These are phyloP conservation scores for Brasilioporus rufonigricans DNA, from an alignment of 768 basidiomycete species.

Conservation along the genomic window DNA sequence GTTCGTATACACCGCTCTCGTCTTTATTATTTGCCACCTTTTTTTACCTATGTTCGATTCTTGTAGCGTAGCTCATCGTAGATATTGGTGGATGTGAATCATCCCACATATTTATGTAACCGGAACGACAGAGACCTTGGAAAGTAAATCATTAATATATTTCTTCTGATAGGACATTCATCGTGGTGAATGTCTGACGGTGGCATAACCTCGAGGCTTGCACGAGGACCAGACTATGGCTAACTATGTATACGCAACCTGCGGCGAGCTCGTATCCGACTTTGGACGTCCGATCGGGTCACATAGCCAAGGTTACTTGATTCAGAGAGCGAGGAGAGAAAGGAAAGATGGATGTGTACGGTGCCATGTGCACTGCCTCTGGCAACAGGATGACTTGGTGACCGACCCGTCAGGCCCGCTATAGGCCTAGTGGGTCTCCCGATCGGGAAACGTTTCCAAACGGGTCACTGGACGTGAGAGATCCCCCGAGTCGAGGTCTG, in stretches of 20 bases:
- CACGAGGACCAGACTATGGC: slow-evolving; percentile 9
- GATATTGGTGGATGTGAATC: slow-evolving; percentile 26
- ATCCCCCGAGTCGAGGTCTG: too few species aligned
- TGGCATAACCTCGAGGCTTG: slow-evolving; percentile 11
- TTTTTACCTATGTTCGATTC: slow-evolving; percentile 17
- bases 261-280: background rate
- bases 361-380: background rate
- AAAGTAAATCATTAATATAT: slow-evolving; percentile 16
- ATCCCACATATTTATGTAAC: slow-evolving; percentile 29
- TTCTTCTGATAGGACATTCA: background rate
- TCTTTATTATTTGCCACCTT: slow-evolving; percentile 18
- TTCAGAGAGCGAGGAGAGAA: background rate
- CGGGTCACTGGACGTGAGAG: too few species aligned
- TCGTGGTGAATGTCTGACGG: background rate
- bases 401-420: background rate
- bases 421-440: too few species aligned
- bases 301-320: background rate
- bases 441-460: too few species aligned
- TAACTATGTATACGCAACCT: background rate
- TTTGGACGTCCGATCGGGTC: background rate
- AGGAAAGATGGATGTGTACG: background rate
- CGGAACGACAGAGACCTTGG: slow-evolving; percentile 17
- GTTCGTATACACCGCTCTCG: slow-evolving; percentile 2
- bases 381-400: background rate
- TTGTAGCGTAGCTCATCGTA: slow-evolving; percentile 32